phyloP scores from a whole-genome alignment of 2,329 filamentous ascomycete species.

The Cladosporium sp. region DNA sequence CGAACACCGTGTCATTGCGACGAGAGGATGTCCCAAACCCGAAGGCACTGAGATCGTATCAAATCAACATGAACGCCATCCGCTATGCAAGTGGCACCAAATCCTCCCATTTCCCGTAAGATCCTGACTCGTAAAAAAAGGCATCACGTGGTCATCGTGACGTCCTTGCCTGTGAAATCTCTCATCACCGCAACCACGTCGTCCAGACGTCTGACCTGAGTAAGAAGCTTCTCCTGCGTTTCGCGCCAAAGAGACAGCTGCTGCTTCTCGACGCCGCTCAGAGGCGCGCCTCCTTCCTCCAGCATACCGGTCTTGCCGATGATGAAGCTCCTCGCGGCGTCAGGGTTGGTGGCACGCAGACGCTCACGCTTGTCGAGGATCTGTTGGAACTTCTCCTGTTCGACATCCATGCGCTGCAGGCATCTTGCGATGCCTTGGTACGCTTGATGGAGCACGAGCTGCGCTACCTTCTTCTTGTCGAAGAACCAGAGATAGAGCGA shows the following conservation, averaged over 20 bases:
- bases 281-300: constrained; percentile 9
- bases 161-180: constrained; percentile 46
- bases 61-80: background rate
- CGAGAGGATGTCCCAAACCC: too few relatives aligned
- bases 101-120: background rate
- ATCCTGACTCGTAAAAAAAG: constrained; percentile 1
- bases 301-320: constrained; percentile 12
- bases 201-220: constrained; percentile 75
- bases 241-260: constrained; percentile 58
- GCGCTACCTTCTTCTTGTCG: constrained; percentile 65
- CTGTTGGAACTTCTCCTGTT: constrained; percentile 63
- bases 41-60: too few relatives aligned
- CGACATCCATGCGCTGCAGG: constrained; percentile 70
- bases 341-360: constrained; percentile 34
- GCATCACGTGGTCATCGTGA: constrained; percentile 9
- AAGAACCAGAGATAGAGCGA: constrained; percentile 92
- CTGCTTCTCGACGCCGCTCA: constrained; percentile 55
- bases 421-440: constrained; percentile 88
- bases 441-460: constrained; percentile 67
- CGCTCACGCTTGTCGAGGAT: constrained; percentile 77
- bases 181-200: constrained; percentile 75
- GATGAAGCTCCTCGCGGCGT: constrained; percentile 8
- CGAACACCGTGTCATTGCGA: too few relatives aligned
- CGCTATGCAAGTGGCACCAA: background rate
- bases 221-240: constrained; percentile 64